Conservation (phyloP, 768 basidiomycete species). For the Hortiboletus flavorubellus region DNA sequence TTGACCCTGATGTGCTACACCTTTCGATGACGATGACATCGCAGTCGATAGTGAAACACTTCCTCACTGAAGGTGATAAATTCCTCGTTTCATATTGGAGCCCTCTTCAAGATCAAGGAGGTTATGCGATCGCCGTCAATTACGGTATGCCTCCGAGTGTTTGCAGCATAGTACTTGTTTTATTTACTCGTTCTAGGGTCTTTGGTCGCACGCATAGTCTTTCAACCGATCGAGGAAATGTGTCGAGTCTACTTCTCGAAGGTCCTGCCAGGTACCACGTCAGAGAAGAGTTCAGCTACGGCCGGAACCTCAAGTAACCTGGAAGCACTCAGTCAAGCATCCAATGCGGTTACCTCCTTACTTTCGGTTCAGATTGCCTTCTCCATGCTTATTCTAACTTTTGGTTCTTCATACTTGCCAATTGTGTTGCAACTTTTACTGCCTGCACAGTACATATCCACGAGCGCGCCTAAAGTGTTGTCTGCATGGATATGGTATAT, state of each 20-base stretch:
- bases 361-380: conserved; percentile 65
- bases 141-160: conserved; percentile 59
- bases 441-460: conserved; percentile 62
- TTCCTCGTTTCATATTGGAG: conserved; percentile 83
- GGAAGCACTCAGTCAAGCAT: conserved; percentile 38
- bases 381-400: conserved; percentile 66
- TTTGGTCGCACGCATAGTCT: conserved; percentile 84
- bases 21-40: conserved; percentile 82
- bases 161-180: background rate
- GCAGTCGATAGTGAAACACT: conserved; percentile 90
- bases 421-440: conserved; percentile 67
- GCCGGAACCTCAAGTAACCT: background rate
- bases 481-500: conserved; percentile 84
- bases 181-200: conserved; percentile 56
- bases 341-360: conserved; percentile 52
- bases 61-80: conserved; percentile 95
- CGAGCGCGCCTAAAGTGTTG: conserved; percentile 79
- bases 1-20: conserved; percentile 46
- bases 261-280: conserved; percentile 36
- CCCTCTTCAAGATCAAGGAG: conserved; percentile 83
- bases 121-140: conserved; percentile 93
- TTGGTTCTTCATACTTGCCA: conserved; percentile 73
- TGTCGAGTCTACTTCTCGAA: conserved; percentile 86
- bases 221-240: conserved; percentile 95
- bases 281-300: conserved; percentile 1